Base-by-base conservation (phyloP, 306 rosid species). In the Hippophae rhamnoides region DNA sequence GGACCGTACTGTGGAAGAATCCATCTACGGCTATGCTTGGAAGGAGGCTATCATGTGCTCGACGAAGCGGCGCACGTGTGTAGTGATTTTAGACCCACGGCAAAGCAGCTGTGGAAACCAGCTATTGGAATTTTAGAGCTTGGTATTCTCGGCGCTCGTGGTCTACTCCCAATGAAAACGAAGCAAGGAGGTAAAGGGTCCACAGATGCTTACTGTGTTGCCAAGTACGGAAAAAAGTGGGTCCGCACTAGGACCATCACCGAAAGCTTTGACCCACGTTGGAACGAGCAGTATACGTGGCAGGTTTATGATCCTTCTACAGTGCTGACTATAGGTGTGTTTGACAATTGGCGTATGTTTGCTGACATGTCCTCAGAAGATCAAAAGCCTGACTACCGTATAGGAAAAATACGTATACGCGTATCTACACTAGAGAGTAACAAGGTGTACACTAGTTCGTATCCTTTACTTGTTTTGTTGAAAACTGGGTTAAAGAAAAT, bases 51-150 rank as follows among this genome's bases (percentile, higher is more conserved):
- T 77, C 99, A 92, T 82, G 99, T 92, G 84, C 82, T 88, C 3
- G 99, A 92, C 48, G 99, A 92, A 66, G 96, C 99, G 64, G 96
- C 99, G 56, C 99, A 92, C 72, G 78, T 92, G 77, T 85, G 96
- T 76, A 92, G 99, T 43, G 99, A 92, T 11, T 88, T 92, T 56
- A 84, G 99, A 0, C 89, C 96, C 40, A 85, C 99, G 41, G 96
- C 99, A 0, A 92, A 92, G 75, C 96, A 86, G 66, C 73, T 92
- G 0, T 88, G 96, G 96, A 88, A 88, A 74, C 85, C 96, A 6
- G 55, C 99, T 1, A 56, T 92, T 9, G 99, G 99, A 44, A 80
- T 92, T 47, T 68, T 92, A 2, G 99, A 92, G 73, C 77, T 92
- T 0, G 99, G 99, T n/a, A 92, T 92, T 57, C 79, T 88, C 6